Conservation (phyloP, 805 yeast species). For the Saccharomycopsis sp. region DNA sequence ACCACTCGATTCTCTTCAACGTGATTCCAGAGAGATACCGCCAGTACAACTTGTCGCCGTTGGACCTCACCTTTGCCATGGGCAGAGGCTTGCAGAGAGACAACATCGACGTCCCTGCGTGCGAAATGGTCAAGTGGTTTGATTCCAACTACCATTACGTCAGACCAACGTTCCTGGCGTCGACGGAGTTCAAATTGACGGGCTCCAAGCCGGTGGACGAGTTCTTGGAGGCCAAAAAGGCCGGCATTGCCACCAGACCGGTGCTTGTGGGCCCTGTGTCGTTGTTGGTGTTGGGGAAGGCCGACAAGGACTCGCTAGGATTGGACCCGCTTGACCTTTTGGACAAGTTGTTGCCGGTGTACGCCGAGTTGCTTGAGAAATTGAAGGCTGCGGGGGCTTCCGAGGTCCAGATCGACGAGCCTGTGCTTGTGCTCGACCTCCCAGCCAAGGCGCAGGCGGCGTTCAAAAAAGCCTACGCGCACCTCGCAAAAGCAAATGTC, state of each 20-base stretch:
- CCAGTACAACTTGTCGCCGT: constrained; percentile 79
- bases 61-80: constrained; percentile 96
- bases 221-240: constrained; percentile 94
- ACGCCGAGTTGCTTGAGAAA: constrained; percentile 81
- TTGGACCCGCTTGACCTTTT: constrained; percentile 87
- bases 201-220: constrained; percentile 96
- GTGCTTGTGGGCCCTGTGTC: constrained; percentile 96
- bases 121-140: constrained; percentile 99
- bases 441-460: constrained; percentile 78
- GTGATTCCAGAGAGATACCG: constrained; percentile 96
- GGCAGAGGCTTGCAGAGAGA: constrained; percentile 99
- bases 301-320: constrained; percentile 95
- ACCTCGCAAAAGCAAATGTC: constrained; percentile 54
- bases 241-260: constrained; percentile 96
- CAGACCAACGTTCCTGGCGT: constrained; percentile 96
- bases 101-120: constrained; percentile 97
- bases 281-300: constrained; percentile 90
- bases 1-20: constrained; percentile 85
- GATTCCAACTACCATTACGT: constrained; percentile 99
- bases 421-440: constrained; percentile 89
- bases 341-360: constrained; percentile 87
- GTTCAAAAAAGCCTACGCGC: constrained; percentile 81
- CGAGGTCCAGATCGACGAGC: constrained; percentile 96
- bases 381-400: constrained; percentile 92
- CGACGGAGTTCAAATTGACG: constrained; percentile 92